phyloP scores from a whole-genome alignment of 1,284 basidiomycete genomes.

The Cryptococcus sp. region DNA sequence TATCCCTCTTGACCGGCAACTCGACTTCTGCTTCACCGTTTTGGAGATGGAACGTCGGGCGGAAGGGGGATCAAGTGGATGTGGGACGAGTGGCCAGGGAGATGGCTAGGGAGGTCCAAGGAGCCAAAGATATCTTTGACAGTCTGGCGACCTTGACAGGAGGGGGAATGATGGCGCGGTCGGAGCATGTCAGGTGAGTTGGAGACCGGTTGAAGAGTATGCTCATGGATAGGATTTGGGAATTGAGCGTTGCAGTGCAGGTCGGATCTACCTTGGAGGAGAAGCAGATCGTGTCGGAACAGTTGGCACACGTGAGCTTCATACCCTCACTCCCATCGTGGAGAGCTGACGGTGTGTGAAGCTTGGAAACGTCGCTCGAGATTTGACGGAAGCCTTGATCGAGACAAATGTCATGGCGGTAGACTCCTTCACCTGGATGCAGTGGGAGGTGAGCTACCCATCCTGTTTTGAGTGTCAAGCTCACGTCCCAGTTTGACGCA shows the following conservation, averaged over 20 bases:
- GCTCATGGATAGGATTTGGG: slow-evolving; percentile 30
- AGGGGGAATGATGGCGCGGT: slow-evolving; percentile 25
- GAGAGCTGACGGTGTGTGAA: slow-evolving; percentile 18
- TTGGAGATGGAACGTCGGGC: slow-evolving; percentile 16
- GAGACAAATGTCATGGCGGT: slow-evolving; percentile 38
- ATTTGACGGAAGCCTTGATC: slow-evolving; percentile 35
- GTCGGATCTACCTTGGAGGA: slow-evolving; percentile 34
- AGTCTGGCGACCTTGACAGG: slow-evolving; percentile 33
- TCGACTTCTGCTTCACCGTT: slow-evolving; percentile 21
- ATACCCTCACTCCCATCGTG: no score
- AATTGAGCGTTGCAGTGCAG: slow-evolving; percentile 34
- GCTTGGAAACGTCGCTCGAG: slow-evolving; percentile 37
- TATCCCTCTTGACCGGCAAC: slow-evolving; percentile 14
- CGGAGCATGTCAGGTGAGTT: slow-evolving; percentile 36
- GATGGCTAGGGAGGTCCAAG: slow-evolving; percentile 28
- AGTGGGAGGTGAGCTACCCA: slow-evolving; percentile 33
- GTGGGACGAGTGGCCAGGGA: slow-evolving; percentile 30
- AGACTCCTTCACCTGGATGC: slow-evolving; percentile 39
- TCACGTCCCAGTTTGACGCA: slow-evolving; percentile 26
- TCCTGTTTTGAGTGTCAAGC: neutral
- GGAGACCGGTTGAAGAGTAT: neutral
- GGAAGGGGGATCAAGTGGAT: slow-evolving; percentile 9
- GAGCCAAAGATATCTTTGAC: slow-evolving; percentile 39
- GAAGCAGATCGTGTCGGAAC: slow-evolving; percentile 25
- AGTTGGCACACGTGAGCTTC: slow-evolving; percentile 30